Percentiles rank a stretch among this genome's conserved stretches.
These are phyloP conservation scores for Penicillium steckii DNA, from an alignment of 495 filamentous ascomycete genomes.

Conservation along the genomic window DNA sequence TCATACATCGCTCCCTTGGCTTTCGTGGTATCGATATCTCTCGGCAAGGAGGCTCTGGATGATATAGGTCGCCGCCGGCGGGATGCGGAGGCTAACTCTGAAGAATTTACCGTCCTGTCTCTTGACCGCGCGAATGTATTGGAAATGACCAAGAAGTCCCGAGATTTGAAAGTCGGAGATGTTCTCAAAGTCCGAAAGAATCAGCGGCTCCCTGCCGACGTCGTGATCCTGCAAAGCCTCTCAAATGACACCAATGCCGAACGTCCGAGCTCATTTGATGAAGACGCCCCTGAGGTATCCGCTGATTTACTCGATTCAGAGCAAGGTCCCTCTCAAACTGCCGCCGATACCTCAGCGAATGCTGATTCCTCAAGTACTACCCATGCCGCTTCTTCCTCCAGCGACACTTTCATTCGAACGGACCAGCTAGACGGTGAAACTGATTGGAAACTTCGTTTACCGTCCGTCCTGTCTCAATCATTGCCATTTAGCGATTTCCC, in stretches of 20 bases:
- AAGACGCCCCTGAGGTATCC: conserved; percentile 7
- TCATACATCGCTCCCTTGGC: conserved; percentile 92
- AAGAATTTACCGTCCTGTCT: conserved; percentile 77
- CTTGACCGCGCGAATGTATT: conserved; percentile 47
- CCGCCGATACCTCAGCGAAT: conserved; percentile 9
- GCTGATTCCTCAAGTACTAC: conserved; percentile 7
- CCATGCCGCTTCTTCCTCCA: conserved; percentile 41
- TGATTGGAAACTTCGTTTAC: conserved; percentile 94
- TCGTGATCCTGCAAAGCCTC: conserved; percentile 85
- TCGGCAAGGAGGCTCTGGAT: conserved; percentile 95
- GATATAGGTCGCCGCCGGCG: conserved; percentile 82
- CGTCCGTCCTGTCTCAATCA: conserved; percentile 77
- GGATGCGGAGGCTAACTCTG: conserved; percentile 92
- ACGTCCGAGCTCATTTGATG: conserved; percentile 21
- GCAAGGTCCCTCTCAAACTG: conserved; percentile 16
- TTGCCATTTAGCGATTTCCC: conserved; percentile 67
- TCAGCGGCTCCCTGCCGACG: conserved; percentile 89
- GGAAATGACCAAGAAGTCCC: conserved; percentile 74
- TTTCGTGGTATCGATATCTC: conserved; percentile 85
- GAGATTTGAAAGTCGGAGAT: conserved; percentile 93
- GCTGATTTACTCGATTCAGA: conserved; percentile 24
- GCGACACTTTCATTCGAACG: conserved; percentile 95
- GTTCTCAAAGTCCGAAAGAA: conserved; percentile 89
- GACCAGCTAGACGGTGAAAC: conserved; percentile 99
- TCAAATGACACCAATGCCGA: conserved; percentile 55